Evolutionary conservation across 768 basidiomycete species (phyloP), one percentile per base, ranked within the genome.

Genomic region (Neoboletus brunneissimus): DNA sequence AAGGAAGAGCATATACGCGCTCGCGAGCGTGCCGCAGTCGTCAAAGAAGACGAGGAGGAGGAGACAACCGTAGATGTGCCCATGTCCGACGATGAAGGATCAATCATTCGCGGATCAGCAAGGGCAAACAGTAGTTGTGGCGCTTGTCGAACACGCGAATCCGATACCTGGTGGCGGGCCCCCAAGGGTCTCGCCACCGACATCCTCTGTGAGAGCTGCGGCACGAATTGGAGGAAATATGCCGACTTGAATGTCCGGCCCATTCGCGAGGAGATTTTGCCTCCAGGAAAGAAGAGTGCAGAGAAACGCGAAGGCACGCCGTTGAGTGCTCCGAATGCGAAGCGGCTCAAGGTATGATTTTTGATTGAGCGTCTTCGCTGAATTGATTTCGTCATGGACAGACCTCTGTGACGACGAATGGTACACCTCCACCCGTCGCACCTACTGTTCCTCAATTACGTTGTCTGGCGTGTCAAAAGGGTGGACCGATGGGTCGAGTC

Each of bases 161-260:
- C 89, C 7, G 78, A 78, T 37, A 75, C 72, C 3, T 97, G 94
- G 94, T 97, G 92, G 92, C 91, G 89, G 69, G 92, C 93, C 15
- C 94, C 94, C 3, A 91, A 91, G 67, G 89, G 88, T 22, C 79
- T 95, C n/a, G 71, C 79, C 0, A 88, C 88, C 2, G 80, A 79
- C 56, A 81, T 93, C 38, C 83, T 96, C 51, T 97, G 94, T 67
- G 91, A 95, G 45, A 78, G 72, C 29, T 97, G 94, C 65, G 94
- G 94, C 13, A 81, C 84, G 44, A 89, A 88, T 60, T 97, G 92
- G 88, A 79, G 94, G 63, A 97, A 95, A 73, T 97, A 97, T 68
- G 94, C 91, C 0, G 93, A 95, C 62, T 76, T 94, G 48, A 91
- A 87, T 62, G 85, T 89, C 25, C 79, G 89, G 41, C 85, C 86